phyloP scores from a whole-genome alignment of 495 filamentous ascomycete species.

The Penicillium cosmopolitanum region DNA sequence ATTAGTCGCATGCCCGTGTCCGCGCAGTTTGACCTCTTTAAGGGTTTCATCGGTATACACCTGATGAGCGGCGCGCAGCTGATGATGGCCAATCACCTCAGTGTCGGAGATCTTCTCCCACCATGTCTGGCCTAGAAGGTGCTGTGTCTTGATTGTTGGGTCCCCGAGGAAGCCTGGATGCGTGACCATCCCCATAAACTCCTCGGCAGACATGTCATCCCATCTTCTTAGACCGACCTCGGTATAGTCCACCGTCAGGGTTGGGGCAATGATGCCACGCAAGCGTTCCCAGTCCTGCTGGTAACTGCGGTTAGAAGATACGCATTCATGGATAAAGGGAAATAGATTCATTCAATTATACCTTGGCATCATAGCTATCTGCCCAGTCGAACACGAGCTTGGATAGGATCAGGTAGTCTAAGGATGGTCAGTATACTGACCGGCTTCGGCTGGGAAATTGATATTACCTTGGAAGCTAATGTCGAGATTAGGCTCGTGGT shows the following conservation, averaged over 20 bases:
- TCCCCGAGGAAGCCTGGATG: constrained; percentile 70
- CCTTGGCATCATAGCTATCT: constrained; percentile 78
- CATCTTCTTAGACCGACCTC: constrained; percentile 72
- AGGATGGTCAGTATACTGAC: constrained; percentile 1
- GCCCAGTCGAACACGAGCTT: constrained; percentile 69
- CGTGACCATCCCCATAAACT: constrained; percentile 72
- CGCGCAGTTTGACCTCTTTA: constrained; percentile 39
- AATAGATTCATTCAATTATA: constrained; percentile 1
- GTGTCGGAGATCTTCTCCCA: constrained; percentile 73
- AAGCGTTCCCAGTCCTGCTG: constrained; percentile 74
- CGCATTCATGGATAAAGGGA: not conserved
- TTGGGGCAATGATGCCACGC: constrained; percentile 71
- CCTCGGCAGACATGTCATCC: constrained; percentile 72
- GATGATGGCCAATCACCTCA: constrained; percentile 73
- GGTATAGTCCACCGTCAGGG: constrained; percentile 72
- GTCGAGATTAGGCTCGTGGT: constrained; percentile 30
- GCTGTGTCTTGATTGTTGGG: constrained; percentile 71
- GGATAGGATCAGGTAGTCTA: constrained; percentile 32
- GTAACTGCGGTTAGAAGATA: not conserved
- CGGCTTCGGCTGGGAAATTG: not conserved
- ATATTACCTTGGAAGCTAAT: constrained; percentile 36
- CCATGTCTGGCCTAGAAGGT: constrained; percentile 71
- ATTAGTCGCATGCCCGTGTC: constrained; percentile 71
- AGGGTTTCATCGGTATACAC: constrained; percentile 32
- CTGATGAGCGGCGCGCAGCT: constrained; percentile 75